Evolutionary conservation across 2,329 filamentous ascomycete species (phyloP).

Genomic region (Sclerotinia subarctica): DNA sequence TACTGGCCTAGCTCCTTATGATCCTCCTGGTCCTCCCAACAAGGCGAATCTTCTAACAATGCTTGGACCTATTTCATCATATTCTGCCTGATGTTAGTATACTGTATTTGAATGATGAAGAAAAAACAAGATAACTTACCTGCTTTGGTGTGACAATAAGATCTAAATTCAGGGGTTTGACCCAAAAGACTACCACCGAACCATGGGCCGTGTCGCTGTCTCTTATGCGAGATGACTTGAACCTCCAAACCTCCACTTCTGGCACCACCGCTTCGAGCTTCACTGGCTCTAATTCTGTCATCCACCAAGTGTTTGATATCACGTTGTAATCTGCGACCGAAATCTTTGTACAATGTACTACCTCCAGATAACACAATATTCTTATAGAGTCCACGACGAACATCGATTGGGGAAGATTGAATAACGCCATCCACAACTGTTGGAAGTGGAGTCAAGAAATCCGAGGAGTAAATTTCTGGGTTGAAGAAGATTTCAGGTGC

Average conservation of each 20-base stretch:
- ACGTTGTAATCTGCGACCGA: constrained; percentile 89
- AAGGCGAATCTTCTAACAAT: constrained; percentile 95
- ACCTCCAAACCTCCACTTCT: constrained; percentile 94
- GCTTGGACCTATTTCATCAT: constrained; percentile 92
- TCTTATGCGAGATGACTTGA: constrained; percentile 95
- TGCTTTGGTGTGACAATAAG: constrained; percentile 94
- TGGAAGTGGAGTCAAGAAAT: constrained; percentile 93
- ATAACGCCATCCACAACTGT: constrained; percentile 95
- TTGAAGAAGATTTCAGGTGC: constrained; percentile 99
- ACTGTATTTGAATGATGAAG: no score
- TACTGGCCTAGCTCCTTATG: constrained; percentile 43
- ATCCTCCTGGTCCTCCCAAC: constrained; percentile 84
- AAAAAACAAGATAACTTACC: constrained; percentile 26
- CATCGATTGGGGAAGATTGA: constrained; percentile 95
- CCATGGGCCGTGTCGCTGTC: constrained; percentile 96
- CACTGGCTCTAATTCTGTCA: constrained; percentile 85
- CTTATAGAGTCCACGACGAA: constrained; percentile 96
- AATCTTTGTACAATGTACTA: constrained; percentile 97
- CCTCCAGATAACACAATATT: constrained; percentile 98
- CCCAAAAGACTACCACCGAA: constrained; percentile 95
- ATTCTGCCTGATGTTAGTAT: constrained; percentile 41
- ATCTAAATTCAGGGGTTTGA: constrained; percentile 96
- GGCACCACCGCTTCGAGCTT: constrained; percentile 81
- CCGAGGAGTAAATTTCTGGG: constrained; percentile 97
- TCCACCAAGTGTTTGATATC: constrained; percentile 97